Conservation (phyloP, 148 eudicot species). For the Dysphania ambrosioides region DNA sequence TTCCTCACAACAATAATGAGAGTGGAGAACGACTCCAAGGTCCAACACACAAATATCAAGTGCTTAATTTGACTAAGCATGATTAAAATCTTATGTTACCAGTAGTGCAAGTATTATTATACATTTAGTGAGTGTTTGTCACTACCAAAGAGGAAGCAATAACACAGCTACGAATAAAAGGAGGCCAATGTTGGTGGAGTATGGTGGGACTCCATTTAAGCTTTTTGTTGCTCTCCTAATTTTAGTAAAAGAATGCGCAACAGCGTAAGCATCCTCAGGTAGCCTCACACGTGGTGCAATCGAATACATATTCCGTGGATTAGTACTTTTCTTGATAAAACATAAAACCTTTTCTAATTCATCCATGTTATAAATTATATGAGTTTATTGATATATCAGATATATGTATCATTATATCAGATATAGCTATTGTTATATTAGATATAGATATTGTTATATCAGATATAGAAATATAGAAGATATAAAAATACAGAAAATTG, state of each 20-base stretch:
- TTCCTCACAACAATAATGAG: not conserved
- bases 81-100: conserved; percentile 3
- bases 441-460: too few species aligned
- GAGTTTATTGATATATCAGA: too few species aligned
- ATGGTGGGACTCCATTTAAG: conserved; percentile 48
- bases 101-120: not conserved
- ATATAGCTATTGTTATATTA: too few species aligned
- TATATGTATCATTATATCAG: too few species aligned
- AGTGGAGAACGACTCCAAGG: not conserved
- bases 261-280: conserved; percentile 16
- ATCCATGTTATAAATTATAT: too few species aligned
- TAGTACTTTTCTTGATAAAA: not conserved
- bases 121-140: conserved; percentile 12
- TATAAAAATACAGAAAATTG: too few species aligned
- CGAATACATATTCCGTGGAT: conserved; percentile 16
- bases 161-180: conserved; percentile 28
- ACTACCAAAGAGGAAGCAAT: conserved; percentile 9
- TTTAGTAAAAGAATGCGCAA: conserved; percentile 15
- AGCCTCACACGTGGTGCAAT: conserved; percentile 38
- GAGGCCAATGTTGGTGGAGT: conserved; percentile 46
- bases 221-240: conserved; percentile 18
- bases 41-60: not conserved
- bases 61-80: not conserved
- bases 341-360: too few species aligned
- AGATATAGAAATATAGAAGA: too few species aligned